Evolutionary conservation across 768 basidiomycete species (phyloP), one percentile per base, ranked within the genome.

Genomic region (Kwoniella sp.): DNA sequence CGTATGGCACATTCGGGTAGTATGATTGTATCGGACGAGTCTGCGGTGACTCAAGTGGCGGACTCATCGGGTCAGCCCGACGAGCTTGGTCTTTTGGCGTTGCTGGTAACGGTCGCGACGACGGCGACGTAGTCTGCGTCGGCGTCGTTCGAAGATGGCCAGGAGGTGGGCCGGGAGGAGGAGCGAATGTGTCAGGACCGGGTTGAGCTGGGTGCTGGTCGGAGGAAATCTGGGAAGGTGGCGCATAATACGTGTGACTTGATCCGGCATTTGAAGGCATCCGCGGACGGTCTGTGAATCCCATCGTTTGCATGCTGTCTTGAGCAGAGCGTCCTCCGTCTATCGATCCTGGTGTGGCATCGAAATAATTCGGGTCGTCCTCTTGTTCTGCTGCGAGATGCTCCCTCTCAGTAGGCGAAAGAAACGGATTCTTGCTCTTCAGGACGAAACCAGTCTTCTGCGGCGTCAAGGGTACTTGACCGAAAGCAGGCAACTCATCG

Each of bases 401-500:
- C 50, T 66, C 68, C 29, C 65, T 55, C 30, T 78, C 76, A 1
- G 25, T 26, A n/a, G 69, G 52, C 1, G 74, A 75, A 28, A 78
- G 50, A 68, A 78, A 78, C 0, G 76, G 76, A 31, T 78, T 78
- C n/a, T 75, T 73, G 57, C 74, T 75, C 54, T 74, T 68, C 20
- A 78, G 38, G 8, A 55, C 56, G 3, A 63, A 60, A 3, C 71
- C 73, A 7, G 71, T 74, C 55, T 66, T 69, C 13, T 58, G 56
- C 4, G 73, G 73, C 4, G 62, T 30, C n/a, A 72, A 23, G 1
- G 69, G 65, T 37, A 55, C 31, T 47, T 64, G 62, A 23, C 47
- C 12, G 11, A 22, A 8, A 1, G 48, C 31, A 12, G 20, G n/a
- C n/a, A n/a, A 28, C 15, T 62, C 65, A 50, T 73, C 55, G 28